These are phyloP conservation scores for Arthrobotrys sphaeroides DNA, from an alignment of 2,329 filamentous ascomycete species.

Conservation along the genomic window DNA sequence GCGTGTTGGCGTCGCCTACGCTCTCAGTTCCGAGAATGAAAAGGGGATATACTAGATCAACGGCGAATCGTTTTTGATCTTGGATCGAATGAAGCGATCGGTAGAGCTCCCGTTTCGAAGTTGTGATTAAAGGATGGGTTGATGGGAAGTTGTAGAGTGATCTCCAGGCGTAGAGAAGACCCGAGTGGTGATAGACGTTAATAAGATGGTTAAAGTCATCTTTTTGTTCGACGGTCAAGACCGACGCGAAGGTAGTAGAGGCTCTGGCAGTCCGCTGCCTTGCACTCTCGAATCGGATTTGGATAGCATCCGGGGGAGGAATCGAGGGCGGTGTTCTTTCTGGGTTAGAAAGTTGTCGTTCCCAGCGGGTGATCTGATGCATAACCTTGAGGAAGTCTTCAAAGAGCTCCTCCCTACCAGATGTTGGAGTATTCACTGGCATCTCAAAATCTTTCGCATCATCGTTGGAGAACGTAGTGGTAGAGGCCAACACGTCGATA, in stretches of 20 bases:
- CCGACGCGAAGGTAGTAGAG: constrained; percentile 35
- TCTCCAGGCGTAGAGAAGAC: constrained; percentile 48
- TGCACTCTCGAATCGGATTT: constrained; percentile 47
- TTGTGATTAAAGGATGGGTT: constrained; percentile 23
- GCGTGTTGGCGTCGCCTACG: constrained; percentile 41
- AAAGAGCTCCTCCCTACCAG: constrained; percentile 45
- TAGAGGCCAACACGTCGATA: constrained; percentile 43
- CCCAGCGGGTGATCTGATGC: constrained; percentile 51
- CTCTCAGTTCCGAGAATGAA: constrained; percentile 49
- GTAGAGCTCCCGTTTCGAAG: constrained; percentile 41
- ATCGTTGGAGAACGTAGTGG: constrained; percentile 38
- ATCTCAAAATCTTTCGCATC: constrained; percentile 49
- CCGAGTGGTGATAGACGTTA: constrained; percentile 45
- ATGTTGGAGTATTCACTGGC: constrained; percentile 36
- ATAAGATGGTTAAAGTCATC: constrained; percentile 44
- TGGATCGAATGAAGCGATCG: constrained; percentile 45
- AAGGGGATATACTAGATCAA: constrained; percentile 46
- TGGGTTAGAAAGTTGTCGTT: constrained; percentile 31
- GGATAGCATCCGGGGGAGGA: constrained; percentile 43
- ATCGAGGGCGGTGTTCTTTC: constrained; percentile 46
- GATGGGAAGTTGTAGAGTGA: constrained; percentile 49
- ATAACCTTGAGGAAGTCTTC: constrained; percentile 48
- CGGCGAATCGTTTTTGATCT: constrained; percentile 50
- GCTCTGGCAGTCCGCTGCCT: constrained; percentile 35
- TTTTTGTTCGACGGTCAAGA: constrained; percentile 42